Conservation (phyloP, 2,329 filamentous ascomycete genomes). For the Neopestalotiopsis rosae region DNA sequence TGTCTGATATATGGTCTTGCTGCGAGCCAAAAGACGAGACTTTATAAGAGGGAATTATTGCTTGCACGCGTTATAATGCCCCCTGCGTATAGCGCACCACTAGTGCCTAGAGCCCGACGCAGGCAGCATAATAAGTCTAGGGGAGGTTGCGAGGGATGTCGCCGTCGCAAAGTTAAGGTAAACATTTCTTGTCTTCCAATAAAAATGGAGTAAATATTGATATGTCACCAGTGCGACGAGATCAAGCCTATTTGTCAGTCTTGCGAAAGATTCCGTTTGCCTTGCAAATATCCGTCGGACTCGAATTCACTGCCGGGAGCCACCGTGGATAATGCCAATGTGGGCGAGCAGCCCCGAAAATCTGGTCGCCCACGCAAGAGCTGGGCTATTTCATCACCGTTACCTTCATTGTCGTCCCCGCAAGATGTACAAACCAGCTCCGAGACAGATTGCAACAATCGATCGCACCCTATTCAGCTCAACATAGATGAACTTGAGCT, state of each 20-base stretch:
- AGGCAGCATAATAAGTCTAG: not conserved
- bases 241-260: not conserved
- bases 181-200: not conserved
- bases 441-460: not conserved
- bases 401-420: not conserved
- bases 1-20: too few species aligned
- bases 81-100: not conserved
- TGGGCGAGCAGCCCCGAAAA: not conserved
- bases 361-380: not conserved
- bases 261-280: not conserved
- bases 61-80: not conserved
- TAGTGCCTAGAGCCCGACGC: not conserved
- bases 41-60: too few species aligned
- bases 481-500: slow-evolving; percentile 32
- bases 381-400: not conserved
- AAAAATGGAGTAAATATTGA: not conserved
- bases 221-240: not conserved
- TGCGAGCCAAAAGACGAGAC: too few species aligned
- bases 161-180: not conserved
- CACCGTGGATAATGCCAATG: not conserved
- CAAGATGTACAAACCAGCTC: not conserved
- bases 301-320: not conserved
- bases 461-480: not conserved
- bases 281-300: not conserved
- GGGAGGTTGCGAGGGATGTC: not conserved